Base-by-base conservation (phyloP, 495 filamentous ascomycete species). In the Zalerion maritima region DNA sequence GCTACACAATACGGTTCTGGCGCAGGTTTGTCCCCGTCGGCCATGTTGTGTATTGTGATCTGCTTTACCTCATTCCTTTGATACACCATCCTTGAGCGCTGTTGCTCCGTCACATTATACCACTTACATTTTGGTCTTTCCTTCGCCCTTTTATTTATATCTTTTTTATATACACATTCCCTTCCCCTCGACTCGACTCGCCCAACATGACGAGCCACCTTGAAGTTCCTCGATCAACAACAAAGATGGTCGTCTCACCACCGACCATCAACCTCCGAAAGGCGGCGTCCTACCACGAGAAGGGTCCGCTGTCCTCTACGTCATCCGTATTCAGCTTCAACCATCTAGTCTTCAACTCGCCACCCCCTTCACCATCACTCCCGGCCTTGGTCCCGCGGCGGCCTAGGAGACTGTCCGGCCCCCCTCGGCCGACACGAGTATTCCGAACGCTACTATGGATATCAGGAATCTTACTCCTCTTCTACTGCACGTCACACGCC, bases 301-400 rank as follows among this genome's bases (percentile, higher is more conserved):
- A 50, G 40, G 59, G 49, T 7, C 63, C 63, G 3, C 32, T 58
- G 11, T 70, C 64, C 3, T 56, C 65, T 4, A 69, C 65, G 0
- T 69, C 71, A 0, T 68, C 66, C 12, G 60, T 69, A 14, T 68
- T 69, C 39, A 69, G 50, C 42, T 69, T 74, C 45, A 67, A 69
- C 40, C 70, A 73, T 36, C 53, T 76, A n/a, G 58, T 62, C 35
- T 64, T 77, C 40, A 55, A 57, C 10, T 69, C 71, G 2, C 69
- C 71, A 5, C 65, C 72, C 8, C 69, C 68, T 3, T 79, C 74
- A 3, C 74, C 75, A 1, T 62, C 66, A 21, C 60, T 81, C 5
- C 75, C 74, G 2, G 67, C 72, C 2, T 55, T 78, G 25, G 54
- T 78, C n/a, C 68, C 67, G 4, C 66, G 71, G n/a, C n/a, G n/a